Evolutionary conservation across 192 early-diverging fungal species (phyloP), one percentile per base, ranked within the genome.

Genomic region (Lobosporangium transversale): DNA sequence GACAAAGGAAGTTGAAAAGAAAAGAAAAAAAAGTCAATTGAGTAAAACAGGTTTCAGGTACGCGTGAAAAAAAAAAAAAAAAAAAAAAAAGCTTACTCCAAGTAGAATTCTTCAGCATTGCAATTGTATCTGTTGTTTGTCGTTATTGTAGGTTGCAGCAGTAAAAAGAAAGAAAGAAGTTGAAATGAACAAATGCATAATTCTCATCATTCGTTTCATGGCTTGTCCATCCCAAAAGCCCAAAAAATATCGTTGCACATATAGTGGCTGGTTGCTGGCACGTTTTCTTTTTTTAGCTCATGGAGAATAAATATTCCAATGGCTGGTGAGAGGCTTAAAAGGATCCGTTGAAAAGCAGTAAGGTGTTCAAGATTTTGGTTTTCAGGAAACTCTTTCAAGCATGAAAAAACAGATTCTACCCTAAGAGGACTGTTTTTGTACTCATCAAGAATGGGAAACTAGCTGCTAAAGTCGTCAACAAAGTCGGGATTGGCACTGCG

Each of bases 81-180:
- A 32, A 14, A 37, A 2, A 47, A 20, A 17, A 27, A 17, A 7
- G 36, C 73, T 49, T 76, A 76, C 73, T 76, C 73, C 73, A 76
- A 48, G 65, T 76, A 40, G 73, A 76, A 57, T 76, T 76, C 59
- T 76, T 76, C 32, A 76, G 73, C 73, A 76, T 76, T n/a, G 24
- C 64, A 43, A 24, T 12, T 27, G 3, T 24, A 50, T n/a, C n/a
- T n/a, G n/a, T n/a, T n/a, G n/a, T n/a, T n/a, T n/a, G 37, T 7
- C 37, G 37, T 10, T 40, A 14, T 40, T 40, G 37, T 40, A 40
- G 7, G 37, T 40, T 50, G 31, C 2, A 14, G 14, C n/a, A 8
- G 24, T 23, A 8, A 32, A 17, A 11, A 42, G 15, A 26, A 42
- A 3, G 36, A 43, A 2, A 8, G 21, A 21, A 4, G 17, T 10